Evolutionary conservation across 2,329 filamentous ascomycete genomes (phyloP), one percentile per base, ranked within the genome.

Genomic region (Diplodia seriata): DNA sequence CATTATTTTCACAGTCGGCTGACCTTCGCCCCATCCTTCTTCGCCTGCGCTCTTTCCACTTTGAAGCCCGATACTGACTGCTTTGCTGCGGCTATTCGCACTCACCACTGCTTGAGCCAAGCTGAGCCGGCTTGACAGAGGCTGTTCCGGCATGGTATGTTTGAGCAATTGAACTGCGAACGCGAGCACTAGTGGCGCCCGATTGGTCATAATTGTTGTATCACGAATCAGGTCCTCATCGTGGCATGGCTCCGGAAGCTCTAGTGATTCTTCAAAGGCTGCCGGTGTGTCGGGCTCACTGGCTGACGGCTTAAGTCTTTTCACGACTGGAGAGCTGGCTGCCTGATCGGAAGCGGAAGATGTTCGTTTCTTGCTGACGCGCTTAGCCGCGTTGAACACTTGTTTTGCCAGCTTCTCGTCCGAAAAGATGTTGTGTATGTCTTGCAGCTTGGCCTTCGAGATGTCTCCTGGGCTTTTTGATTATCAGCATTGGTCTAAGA

Each of bases 81-180:
- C 93, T 78, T 94, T 94, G 43, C 87, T 88, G 71, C 89, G 86
- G 69, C 91, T 93, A 75, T 94, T 95, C 33, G 89, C 88, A 75
- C 91, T 94, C 18, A 96, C 91, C 1, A 95, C 89, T 0, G 91
- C 92, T 77, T 97, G 93, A 0, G 90, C 91, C 23, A 97, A 81
- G 75, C 92, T 96, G 23, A 97, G 81, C 56, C 92, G 85, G 75
- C 92, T 94, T n/a, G 91, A 95, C 3, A 90, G 83, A 3, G 93
- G 93, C 76, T 97, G 93, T 71, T 91, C 89, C 0, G 93, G 91
- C 90, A 94, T 94, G 0, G 92, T 96, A 75, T 90, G 89, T 55
- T 91, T 89, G 56, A 96, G 76, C 59, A 94, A 76, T 69, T 88
- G 86, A 15, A 93, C 86, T 0, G 90, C 89, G 77, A 96, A 96